Base-by-base conservation (phyloP, 768 basidiomycete species). In the Leccinum longicurvipes region DNA sequence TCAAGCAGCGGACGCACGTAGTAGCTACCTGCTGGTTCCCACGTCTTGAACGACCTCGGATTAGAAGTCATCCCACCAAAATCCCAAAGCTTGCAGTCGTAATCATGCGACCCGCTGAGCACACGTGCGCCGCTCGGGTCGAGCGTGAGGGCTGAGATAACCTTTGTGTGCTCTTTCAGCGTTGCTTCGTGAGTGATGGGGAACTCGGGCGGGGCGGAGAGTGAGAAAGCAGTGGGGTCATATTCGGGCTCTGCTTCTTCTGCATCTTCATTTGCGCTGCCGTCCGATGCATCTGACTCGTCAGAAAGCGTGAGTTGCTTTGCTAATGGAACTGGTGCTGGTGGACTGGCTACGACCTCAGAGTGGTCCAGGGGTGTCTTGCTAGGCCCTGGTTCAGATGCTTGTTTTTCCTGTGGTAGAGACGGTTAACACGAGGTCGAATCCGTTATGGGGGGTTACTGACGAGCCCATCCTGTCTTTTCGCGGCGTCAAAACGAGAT, bases 31-130 rank as follows among this genome's bases (percentile, higher is more conserved):
- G 90, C 86, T 58, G 94, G 91, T 69, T 99, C 97, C 85, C 91
- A 98, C 62, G 84, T 91, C 75, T 95, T 91, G 82, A 99, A 98
- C 15, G 97, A 95, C 72, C 92, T 92, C 72, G 87, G 86, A 60
- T 85, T 76, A 59, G 79, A 76, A 67, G 91, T 89, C 97, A 99
- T 99, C 15, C 97, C 97, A 63, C 96, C 96, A 73, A 98, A 98
- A 73, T 99, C 97, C 95, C 96, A 99, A 52, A 99, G 73, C 75
- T 98, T 98, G 73, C 89, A 87, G 72, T 99, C 97, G 68, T 98
- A 98, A 71, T 99, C 97, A 74, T 98, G 89, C 19, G 92, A 92
- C 15, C 97, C 97, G 9, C 92, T 90, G 17, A 91, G 74, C 28
- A 99, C 74, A 32, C 97, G 85, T 12, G 96, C 94, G 55, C 97